Conservation (phyloP, 306 rosid genomes). For the Acacia melanoxylon region DNA sequence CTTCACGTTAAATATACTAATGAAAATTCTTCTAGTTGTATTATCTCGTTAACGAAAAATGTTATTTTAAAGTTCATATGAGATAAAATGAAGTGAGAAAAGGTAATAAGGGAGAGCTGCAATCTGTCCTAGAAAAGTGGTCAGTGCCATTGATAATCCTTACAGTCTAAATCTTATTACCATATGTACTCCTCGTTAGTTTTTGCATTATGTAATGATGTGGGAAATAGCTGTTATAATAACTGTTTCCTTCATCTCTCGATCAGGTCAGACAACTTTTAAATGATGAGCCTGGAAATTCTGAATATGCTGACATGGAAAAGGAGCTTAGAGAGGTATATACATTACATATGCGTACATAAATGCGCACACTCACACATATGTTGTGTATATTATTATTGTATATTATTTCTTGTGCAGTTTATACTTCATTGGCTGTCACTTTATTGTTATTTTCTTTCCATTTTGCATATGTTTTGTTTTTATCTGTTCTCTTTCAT, state of each 20-base stretch:
- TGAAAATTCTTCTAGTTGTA: background rate
- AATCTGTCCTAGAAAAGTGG: background rate
- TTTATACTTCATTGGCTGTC: background rate
- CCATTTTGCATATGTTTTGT: background rate
- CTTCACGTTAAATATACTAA: background rate
- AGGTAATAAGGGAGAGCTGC: background rate
- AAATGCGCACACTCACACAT: background rate
- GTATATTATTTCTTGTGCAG: background rate
- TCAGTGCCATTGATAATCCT: background rate
- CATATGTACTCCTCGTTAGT: background rate
- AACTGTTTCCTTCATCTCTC: conserved; percentile 9
- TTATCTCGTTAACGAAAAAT: background rate
- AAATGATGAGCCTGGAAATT: conserved; percentile 70
- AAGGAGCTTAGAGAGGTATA: conserved; percentile 86
- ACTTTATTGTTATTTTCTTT: background rate
- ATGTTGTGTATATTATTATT: background rate
- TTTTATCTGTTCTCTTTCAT: background rate
- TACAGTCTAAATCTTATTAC: background rate
- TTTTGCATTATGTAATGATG: background rate
- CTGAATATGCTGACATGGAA: conserved; percentile 92
- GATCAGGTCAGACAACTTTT: conserved; percentile 74
- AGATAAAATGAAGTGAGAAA: background rate
- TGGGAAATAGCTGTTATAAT: background rate
- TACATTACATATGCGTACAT: background rate
- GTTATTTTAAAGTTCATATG: no score